Evolutionary conservation across 495 filamentous ascomycete genomes (phyloP), one percentile per base, ranked within the genome.

Genomic region (Trichoderma asperelloides): DNA sequence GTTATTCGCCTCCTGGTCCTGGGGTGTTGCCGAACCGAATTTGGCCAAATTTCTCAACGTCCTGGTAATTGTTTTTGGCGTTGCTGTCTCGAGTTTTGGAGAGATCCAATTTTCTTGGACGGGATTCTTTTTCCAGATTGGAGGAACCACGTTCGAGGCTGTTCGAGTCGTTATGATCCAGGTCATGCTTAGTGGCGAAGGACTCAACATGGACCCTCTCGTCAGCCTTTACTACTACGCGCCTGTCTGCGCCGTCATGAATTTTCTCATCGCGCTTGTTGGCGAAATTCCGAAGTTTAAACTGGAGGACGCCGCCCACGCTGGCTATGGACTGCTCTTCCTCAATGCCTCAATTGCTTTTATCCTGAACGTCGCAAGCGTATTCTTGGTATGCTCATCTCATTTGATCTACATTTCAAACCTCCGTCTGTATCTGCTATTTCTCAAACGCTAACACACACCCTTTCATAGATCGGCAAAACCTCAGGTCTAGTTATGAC

Each of bases 201-300:
- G 87, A 66, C 75, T 78, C 66, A 89, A 89, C 74, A 93, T 95
- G 91, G 90, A 94, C 70, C 89, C 91, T 27, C 81, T 95, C 18
- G 89, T 93, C 57, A 91, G 87, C 41, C 82, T 95, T 33, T 95
- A 95, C 79, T 95, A 94, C 76, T 92, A 89, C 70, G 90, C 91
- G 0, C 91, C 91, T 0, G 83, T 91, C 11, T 93, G 90, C 75
- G 88, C 90, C 7, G 68, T 84, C 60, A 89, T 92, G 84, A 95
- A 95, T 70, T 81, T 86, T 37, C 47, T 86, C n/a, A 79, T 91
- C 18, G 86, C 86, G n/a, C 70, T 87, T 63, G 72, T 81, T 18
- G 79, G 85, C 4, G 91, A 93, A 74, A 69, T 85, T 30, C 75
- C 74, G 25, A 76, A 67, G 2, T 82, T 93, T 70, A 73, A 79